phyloP scores from a whole-genome alignment of 768 basidiomycete genomes.

The Agrocybe pediades region DNA sequence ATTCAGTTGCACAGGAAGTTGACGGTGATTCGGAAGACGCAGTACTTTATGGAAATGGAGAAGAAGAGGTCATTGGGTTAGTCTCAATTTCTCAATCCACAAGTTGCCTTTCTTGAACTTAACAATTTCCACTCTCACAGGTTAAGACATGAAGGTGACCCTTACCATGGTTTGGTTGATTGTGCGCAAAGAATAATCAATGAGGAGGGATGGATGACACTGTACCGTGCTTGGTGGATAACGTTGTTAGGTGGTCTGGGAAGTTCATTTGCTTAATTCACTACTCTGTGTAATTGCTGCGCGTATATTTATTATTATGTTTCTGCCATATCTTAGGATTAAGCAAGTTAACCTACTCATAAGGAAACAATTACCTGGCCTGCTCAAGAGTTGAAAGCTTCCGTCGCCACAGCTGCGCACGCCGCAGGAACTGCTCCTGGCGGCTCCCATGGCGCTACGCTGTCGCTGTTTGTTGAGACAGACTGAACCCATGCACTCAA shows the following conservation, averaged over 20 bases:
- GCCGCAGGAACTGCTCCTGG: not conserved
- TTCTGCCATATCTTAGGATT: not conserved
- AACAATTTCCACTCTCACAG: constrained; percentile 32
- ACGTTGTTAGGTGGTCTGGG: constrained; percentile 64
- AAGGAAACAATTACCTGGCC: not conserved
- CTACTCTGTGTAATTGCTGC: not conserved
- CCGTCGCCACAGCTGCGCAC: not conserved
- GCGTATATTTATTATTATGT: not conserved
- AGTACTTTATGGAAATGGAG: constrained; percentile 61
- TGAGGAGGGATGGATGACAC: constrained; percentile 73
- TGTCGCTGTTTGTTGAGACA: not conserved
- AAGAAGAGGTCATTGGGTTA: constrained; percentile 87
- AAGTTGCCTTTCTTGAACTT: constrained; percentile 7
- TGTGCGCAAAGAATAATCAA: constrained; percentile 75
- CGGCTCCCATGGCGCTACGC: not conserved
- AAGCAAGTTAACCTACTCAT: no score
- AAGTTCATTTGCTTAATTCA: constrained; percentile 51
- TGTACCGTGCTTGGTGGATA: constrained; percentile 89
- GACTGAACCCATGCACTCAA: not conserved
- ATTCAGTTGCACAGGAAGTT: constrained; percentile 73
- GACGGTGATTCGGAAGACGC: constrained; percentile 63
- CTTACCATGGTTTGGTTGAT: constrained; percentile 74
- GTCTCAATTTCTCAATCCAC: constrained; percentile 24
- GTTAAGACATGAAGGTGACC: constrained; percentile 75
- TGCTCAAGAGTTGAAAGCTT: no score